Conservation (phyloP, 2,329 filamentous ascomycete genomes). For the Diaporthe destruens region DNA sequence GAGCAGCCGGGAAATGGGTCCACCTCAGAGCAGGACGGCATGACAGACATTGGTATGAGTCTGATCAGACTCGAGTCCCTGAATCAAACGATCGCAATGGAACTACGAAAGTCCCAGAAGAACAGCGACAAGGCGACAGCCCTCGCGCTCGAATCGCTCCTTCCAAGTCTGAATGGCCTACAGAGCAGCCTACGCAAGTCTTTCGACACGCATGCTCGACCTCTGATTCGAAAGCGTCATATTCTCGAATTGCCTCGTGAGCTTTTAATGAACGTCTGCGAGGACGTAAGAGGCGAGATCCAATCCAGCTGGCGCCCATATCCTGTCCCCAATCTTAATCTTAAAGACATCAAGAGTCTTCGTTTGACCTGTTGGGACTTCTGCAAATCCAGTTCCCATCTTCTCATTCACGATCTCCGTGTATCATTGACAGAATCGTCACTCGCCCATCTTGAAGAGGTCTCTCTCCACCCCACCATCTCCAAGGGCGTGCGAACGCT, state of each 20-base stretch:
- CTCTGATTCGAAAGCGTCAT: too few relatives aligned
- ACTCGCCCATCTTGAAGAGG: neutral
- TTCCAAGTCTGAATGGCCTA: neutral
- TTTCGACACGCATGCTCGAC: neutral
- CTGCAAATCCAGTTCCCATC: neutral
- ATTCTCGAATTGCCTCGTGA: neutral
- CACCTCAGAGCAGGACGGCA: neutral
- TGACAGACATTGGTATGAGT: neutral
- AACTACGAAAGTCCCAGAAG: fast-evolving
- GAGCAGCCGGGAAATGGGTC: too few relatives aligned
- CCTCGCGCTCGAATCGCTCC: neutral
- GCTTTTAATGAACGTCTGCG: neutral
- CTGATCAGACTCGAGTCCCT: neutral
- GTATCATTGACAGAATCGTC: neutral
- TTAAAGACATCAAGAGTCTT: neutral
- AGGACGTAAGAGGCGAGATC: too few relatives aligned
- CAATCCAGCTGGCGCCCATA: too few relatives aligned
- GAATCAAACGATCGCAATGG: neutral
- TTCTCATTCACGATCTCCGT: neutral
- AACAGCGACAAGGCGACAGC: fast-evolving
- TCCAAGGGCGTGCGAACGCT: neutral
- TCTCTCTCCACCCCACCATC: neutral
- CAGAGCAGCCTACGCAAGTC: neutral
- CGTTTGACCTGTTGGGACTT: neutral
- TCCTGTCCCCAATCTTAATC: neutral